Evolutionary conservation across 495 filamentous ascomycete genomes (phyloP), one percentile per base, ranked within the genome.

Genomic region (Daldinia loculata): DNA sequence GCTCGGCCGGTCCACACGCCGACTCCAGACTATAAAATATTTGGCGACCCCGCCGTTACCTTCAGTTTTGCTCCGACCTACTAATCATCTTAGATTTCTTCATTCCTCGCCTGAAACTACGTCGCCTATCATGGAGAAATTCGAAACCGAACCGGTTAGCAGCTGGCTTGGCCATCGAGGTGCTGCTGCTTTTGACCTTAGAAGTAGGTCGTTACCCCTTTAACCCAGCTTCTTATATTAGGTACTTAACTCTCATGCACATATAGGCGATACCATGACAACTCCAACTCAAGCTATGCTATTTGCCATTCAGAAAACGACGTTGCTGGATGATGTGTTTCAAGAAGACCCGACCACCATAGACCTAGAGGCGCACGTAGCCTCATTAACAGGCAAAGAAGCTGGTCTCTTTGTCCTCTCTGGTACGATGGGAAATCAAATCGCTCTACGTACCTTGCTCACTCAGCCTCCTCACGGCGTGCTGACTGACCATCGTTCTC

Each of bases 401-500:
- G 89, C 88, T 32, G 89, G 86, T 0, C 82, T 94, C 0, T 87
- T 97, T 48, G 93, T 97, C 24, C 82, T 95, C 55, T 94, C 91
- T 0, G 95, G 95, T 4, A 97, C 95, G 17, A 96, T 97, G 93
- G 95, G 90, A 36, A 95, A 95, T 80, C 91, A 94, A 70, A 80
- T 95, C 61, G 87, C 86, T 14, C 73, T 95, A 17, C 86, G 91
- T 6, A 80, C 90, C 1, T 84, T 91, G 61, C 84, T 95, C 29
- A 83, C 79, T 0, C 89, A 89, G 59, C 91, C 92, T 3, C 92
- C 92, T 0, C 87, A 94, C 76, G 84, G 86, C 12, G 84, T 95
- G 3, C 80, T 95, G 27, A 88, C 87, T 66, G 91, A 94, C 72
- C 77, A 84, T 63, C 84, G 90, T 7, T 82, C 85, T 0, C 92